These are phyloP conservation scores for Botrytis pseudocinerea DNA, from an alignment of 2,329 filamentous ascomycete species.

Conservation along the genomic window DNA sequence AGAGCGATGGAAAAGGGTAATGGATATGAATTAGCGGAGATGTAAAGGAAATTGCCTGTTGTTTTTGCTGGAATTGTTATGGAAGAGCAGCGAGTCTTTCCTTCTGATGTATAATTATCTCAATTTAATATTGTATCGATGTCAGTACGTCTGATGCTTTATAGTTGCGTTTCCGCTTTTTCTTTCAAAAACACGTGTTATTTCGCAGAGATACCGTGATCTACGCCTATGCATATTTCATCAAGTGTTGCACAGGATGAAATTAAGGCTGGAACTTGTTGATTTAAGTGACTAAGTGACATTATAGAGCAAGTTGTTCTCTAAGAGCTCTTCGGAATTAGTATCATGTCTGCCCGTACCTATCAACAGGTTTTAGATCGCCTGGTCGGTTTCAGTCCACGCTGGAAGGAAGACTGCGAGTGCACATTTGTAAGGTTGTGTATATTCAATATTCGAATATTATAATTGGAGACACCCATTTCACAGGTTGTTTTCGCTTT, in stretches of 20 bases:
- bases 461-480: too few species aligned
- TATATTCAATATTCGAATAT: too few species aligned
- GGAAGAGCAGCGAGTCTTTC: neutral
- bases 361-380: neutral
- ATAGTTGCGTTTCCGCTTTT: neutral
- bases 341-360: neutral
- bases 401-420: neutral
- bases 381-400: neutral
- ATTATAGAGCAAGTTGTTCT: neutral
- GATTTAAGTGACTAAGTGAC: neutral
- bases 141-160: neutral
- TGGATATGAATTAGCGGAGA: conserved; percentile 38
- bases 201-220: neutral
- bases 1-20: conserved; percentile 40
- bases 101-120: neutral
- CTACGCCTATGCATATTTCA: neutral
- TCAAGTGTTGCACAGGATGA: neutral
- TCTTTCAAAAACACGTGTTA: too few species aligned
- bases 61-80: neutral
- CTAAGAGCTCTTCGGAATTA: neutral
- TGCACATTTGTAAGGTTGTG: too few species aligned
- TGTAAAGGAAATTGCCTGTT: neutral
- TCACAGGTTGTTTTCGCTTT: too few species aligned
- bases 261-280: neutral
- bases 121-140: neutral